Base-by-base conservation (phyloP, 2,329 filamentous ascomycete genomes). In the Hirsutella minnesotensis region DNA sequence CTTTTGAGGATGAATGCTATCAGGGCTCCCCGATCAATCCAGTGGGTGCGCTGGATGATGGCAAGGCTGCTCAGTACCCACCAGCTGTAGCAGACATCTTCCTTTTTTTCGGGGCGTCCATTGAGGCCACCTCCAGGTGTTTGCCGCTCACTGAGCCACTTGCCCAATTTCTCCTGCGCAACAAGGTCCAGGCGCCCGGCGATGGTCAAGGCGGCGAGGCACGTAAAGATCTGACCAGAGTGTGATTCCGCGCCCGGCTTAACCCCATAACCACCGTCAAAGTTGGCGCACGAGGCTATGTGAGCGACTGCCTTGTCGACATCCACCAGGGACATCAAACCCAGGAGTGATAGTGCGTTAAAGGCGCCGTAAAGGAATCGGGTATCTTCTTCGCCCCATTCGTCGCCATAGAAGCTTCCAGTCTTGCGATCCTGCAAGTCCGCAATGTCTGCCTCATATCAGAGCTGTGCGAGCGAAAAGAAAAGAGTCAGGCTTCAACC, bases 21-120 rank as follows among this genome's bases (percentile, higher is more conserved):
- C 53, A 98, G 73, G 57, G 86, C 85, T 44, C 81, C 72, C 40
- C 80, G 76, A 66, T 98, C 86, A 58, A 98, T 94, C 92, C 92
- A 98, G 60, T 95, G 86, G 42, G 88, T 73, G 43, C 82, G 81
- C 42, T 75, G 80, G 51, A 98, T 85, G 73, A 96, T 95, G 38
- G 84, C 82, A 51, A 98, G 67, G 59, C 89, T 95, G 57, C 86
- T 90, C 56, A 90, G 68, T 37, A 96, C 92, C 92, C 92, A 98
- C 92, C 92, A 98, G 60, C 87, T 95, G 66, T 98, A 98, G 67
- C 92, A 98, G 13, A 95, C 90, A 60, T 98, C 92, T 59, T 95
- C 90, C 48, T 85, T 68, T 69, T 98, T 98, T 66, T 96, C 92
- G 1, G 92, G 92, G 39, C 92, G 76, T 3, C 92, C 92, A 59